Base-by-base conservation (phyloP, 768 basidiomycete species). In the Suillus sp. region DNA sequence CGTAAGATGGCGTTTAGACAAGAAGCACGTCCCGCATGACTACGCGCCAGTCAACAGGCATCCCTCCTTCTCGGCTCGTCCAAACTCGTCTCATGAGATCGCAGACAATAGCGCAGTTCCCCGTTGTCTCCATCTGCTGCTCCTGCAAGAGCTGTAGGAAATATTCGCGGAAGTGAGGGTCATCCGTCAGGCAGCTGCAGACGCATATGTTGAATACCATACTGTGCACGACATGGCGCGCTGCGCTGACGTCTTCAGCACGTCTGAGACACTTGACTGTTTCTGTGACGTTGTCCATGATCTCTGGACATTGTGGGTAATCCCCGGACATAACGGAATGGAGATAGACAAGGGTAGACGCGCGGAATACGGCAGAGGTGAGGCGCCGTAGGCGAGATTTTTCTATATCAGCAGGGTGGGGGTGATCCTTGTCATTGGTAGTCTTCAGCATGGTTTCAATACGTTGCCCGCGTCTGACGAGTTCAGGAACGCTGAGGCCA, bases 161-260 rank as follows among this genome's bases (percentile, higher is more conserved):
- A 65, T 79, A 77, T 2, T 64, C 47, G 59, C 81, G 82, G 64
- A 86, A 76, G 1, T 60, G 60, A 4, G 40, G 63, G 59, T 84
- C 77, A 70, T 87, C 85, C 65, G 89, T 86, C 59, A 93, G 81
- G 66, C 83, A 86, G 1, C 91, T 91, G 64, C 85, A 85, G 59
- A 94, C 82, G 69, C 88, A 92, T 63, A 91, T 86, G 51, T 85
- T 84, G 68, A 93, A 92, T 67, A 93, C 90, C 32, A 91, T 91
- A 75, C 88, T 91, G 43, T 91, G 81, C 62, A 92, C 83, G 32
- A 93, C 88, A 16, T 83, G 80, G 48, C 81, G 80, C 54, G 81
- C 77, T 47, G 79, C 76, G 50, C 67, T 73, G n/a, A 67, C 67
- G 67, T 76, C 72, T 68, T 68, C 72, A 64, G 81, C 79, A 18